Conservation (phyloP, 345 rosid species). For the Eucalyptus grandis region DNA sequence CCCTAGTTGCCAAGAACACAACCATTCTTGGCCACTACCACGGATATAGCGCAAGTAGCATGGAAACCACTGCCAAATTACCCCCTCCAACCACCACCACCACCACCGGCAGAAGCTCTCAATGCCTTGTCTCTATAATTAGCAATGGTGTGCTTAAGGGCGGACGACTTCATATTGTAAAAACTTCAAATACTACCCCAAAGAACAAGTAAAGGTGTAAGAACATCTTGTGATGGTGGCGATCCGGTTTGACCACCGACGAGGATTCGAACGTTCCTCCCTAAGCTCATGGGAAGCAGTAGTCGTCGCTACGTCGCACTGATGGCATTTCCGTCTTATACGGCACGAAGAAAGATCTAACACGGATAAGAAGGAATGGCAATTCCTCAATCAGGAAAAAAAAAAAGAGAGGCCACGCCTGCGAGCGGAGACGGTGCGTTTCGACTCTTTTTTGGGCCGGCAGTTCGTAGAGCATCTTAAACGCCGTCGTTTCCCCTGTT, state of each 20-base stretch:
- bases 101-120: not conserved
- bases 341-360: no score
- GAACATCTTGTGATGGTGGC: not conserved
- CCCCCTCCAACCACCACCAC: not conserved
- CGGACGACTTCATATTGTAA: not conserved
- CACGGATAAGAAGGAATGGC: not conserved
- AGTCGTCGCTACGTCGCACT: no score
- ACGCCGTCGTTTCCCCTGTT: not conserved
- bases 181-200: not conserved
- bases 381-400: not conserved
- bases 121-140: not conserved
- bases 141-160: not conserved
- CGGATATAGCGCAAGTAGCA: not conserved
- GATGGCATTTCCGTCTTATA: no score
- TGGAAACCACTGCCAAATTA: fast-evolving
- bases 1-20: not conserved
- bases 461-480: not conserved
- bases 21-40: not conserved
- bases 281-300: not conserved
- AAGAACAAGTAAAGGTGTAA: no score
- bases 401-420: not conserved
- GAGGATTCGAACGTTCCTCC: not conserved
- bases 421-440: not conserved
- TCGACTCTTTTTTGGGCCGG: not conserved
- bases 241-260: fast-evolving